phyloP scores from a whole-genome alignment of 83 land plant species.

The Picea abies region DNA sequence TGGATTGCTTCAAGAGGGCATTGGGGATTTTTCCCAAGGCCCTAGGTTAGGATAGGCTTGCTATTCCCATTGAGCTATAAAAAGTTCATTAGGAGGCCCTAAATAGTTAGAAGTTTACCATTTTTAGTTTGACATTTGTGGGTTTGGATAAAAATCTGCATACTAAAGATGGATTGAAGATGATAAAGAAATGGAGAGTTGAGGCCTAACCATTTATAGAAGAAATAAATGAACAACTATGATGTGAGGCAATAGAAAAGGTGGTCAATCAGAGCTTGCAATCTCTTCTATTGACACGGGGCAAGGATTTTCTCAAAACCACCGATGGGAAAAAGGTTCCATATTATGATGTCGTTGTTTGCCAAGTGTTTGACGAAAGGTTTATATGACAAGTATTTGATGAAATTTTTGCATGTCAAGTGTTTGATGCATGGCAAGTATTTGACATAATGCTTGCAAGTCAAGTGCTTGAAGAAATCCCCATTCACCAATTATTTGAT shows the following conservation, averaged over 20 bases:
- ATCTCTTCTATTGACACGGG: constrained; percentile 9
- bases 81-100: constrained; percentile 1
- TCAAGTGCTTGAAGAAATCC: too few relatives aligned
- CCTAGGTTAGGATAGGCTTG: constrained; percentile 17
- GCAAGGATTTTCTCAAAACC: constrained; percentile 11
- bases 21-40: constrained; percentile 18
- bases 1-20: constrained; percentile 23
- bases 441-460: too few relatives aligned
- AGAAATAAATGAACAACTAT: constrained; percentile 24
- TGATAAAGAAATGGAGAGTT: constrained; percentile 29
- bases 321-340: background rate
- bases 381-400: too few relatives aligned
- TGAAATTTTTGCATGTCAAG: too few relatives aligned
- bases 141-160: constrained; percentile 18
- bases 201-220: constrained; percentile 25
- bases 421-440: too few relatives aligned
- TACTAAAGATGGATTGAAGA: constrained; percentile 17
- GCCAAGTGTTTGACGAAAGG: too few relatives aligned
- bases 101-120: background rate
- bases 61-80: constrained; percentile 14
- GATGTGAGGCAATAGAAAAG: constrained; percentile 11
- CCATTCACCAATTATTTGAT: too few relatives aligned
- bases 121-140: constrained; percentile 22
- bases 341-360: too few relatives aligned
- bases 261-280: constrained; percentile 20